Evolutionary conservation across 352 stramenopile species (phyloP).

Genomic region (Phytophthora tubulina): DNA sequence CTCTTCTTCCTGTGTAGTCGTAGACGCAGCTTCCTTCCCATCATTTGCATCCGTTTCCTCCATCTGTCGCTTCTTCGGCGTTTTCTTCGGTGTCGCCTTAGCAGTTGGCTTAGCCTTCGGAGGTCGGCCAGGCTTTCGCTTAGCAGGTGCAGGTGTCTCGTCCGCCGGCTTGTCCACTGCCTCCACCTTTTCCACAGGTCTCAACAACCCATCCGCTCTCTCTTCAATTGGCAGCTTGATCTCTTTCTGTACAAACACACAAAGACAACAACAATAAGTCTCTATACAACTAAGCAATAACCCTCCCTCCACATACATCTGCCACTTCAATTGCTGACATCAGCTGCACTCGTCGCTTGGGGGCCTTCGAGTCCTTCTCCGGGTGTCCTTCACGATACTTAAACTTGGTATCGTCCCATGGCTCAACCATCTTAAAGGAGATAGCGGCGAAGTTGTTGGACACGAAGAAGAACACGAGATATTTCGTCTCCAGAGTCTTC

Average conservation of each 20-base stretch:
- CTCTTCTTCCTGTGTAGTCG: constrained; percentile 53
- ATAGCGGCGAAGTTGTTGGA: constrained; percentile 76
- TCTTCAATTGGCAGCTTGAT: constrained; percentile 60
- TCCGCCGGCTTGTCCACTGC: constrained; percentile 20
- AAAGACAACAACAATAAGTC: constrained; percentile 14
- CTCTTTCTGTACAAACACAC: constrained; percentile 60
- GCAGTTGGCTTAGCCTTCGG: constrained; percentile 46
- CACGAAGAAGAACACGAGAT: constrained; percentile 81
- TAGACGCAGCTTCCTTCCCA: constrained; percentile 23
- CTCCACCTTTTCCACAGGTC: constrained; percentile 35
- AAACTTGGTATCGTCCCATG: constrained; percentile 78
- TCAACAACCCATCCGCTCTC: constrained; percentile 64
- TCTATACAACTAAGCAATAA: not conserved
- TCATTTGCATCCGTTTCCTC: constrained; percentile 25
- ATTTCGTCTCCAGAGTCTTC: constrained; percentile 77
- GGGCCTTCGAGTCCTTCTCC: constrained; percentile 75
- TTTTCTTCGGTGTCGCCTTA: constrained; percentile 25
- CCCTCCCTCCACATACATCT: constrained; percentile 47
- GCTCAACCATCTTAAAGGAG: constrained; percentile 71
- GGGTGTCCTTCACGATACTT: constrained; percentile 72
- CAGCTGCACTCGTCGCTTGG: constrained; percentile 70
- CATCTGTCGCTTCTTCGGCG: constrained; percentile 13
- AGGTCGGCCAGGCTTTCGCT: constrained; percentile 58
- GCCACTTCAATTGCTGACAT: constrained; percentile 78
- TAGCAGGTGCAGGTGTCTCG: constrained; percentile 39